Base-by-base conservation (phyloP, 371 early-diverging fungal genomes). In the Mucor mucedo region DNA sequence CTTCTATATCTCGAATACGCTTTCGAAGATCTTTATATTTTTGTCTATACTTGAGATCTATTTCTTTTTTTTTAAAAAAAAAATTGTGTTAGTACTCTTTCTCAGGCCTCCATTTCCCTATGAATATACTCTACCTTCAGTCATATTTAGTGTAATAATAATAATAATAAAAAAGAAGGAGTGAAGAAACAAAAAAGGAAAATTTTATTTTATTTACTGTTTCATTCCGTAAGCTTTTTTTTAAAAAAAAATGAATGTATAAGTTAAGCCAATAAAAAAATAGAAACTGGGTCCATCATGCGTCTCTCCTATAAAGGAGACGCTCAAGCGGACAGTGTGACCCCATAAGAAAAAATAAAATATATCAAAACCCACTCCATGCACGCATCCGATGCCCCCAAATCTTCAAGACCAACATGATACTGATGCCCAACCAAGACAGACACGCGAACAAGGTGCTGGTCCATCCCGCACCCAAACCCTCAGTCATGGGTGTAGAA, bases 1-100 rank as follows among this genome's bases (percentile, higher is more conserved):
- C 83, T 80, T 87, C 88, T 68, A 87, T 84, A 54, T 86, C 84
- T 45, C 82, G 76, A 60, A 87, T 85, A 63, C 84, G 79, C 65
- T 80, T 84, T 63, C 83, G 84, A 14, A 87, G 71, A 21, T 86
- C 83, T 52, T 76, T 85, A 58, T 84, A 85, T 65, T 85, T 84
- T 41, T 76, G 73, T 65, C 71, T 81, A 54, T 84, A 82, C 52
- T 70, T 71, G 55, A 66, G 66, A 86, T 91, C 72, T 84, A 83
- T 44, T n/a, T 14, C 14, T n/a, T 44, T 7, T 44, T 44, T 44
- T 44, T 39, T 39, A 5, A 55, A 48, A 28, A 45, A 52, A 41
- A 30, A 4, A 40, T n/a, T n/a, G n/a, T 21, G 21, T 21, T 21
- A 21, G 1, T 21, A 21, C 21, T 21, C 21, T 21, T 21, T 21